A percentile compares a stretch with the other conserved stretches of the same genome.
Evolutionary conservation across 2,329 filamentous ascomycete genomes (phyloP).

Genomic region (Sclerotinia borealis): DNA sequence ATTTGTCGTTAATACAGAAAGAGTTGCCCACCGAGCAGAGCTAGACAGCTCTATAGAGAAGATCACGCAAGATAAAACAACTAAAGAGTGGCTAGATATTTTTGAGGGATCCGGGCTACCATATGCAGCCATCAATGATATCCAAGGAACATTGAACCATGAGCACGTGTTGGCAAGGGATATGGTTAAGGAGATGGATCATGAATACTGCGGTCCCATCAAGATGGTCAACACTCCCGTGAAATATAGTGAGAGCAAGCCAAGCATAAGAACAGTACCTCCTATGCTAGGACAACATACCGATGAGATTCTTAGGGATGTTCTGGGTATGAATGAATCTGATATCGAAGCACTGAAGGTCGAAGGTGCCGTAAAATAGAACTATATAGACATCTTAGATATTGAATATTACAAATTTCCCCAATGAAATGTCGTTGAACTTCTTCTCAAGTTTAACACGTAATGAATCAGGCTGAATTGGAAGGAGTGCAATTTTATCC

Average conservation of each 20-base stretch:
- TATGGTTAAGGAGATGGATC: slow-evolving; percentile 87
- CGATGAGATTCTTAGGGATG: slow-evolving; percentile 60
- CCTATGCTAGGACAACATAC: slow-evolving; percentile 87
- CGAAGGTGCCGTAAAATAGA: slow-evolving; percentile 58
- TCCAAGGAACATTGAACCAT: slow-evolving; percentile 77
- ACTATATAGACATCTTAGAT: neutral
- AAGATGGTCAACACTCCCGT: slow-evolving; percentile 91
- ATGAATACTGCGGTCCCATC: slow-evolving; percentile 75
- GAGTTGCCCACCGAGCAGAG: slow-evolving; percentile 65
- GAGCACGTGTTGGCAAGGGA: slow-evolving; percentile 76
- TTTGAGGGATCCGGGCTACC: slow-evolving; percentile 92
- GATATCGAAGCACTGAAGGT: slow-evolving; percentile 58
- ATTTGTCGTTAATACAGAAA: slow-evolving; percentile 55
- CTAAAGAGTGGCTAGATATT: slow-evolving; percentile 77
- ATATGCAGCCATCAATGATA: slow-evolving; percentile 90
- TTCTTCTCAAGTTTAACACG: neutral
- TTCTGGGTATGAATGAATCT: slow-evolving; percentile 53
- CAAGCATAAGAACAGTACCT: slow-evolving; percentile 69
- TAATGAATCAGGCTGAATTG: neutral
- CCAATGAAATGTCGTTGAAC: neutral
- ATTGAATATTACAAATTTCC: neutral
- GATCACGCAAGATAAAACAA: slow-evolving; percentile 70
- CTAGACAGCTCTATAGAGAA: slow-evolving; percentile 75
- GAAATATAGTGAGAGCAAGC: slow-evolving; percentile 81
- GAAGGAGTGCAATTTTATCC: slow-evolving; percentile 6